These are phyloP conservation scores for Arxiozyma heterogenica DNA, from an alignment of 1,139 yeast genomes.

Conservation along the genomic window DNA sequence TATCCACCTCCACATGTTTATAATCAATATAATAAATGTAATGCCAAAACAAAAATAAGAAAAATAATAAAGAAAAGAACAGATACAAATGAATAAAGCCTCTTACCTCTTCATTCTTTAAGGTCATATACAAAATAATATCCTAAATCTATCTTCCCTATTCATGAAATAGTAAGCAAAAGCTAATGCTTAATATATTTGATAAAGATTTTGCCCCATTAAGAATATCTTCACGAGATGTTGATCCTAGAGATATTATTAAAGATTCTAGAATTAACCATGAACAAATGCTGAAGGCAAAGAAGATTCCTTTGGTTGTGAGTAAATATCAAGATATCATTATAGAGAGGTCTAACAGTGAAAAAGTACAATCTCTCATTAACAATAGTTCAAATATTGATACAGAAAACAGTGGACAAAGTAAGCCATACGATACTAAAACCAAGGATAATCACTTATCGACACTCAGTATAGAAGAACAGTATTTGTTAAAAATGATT, in stretches of 20 bases:
- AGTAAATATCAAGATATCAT: not conserved
- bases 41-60: not conserved
- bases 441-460: not conserved
- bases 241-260: conserved; percentile 16
- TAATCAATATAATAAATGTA: too few relatives aligned
- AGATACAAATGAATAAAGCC: too few relatives aligned
- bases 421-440: not conserved
- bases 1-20: too few relatives aligned
- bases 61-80: too few relatives aligned
- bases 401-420: too few relatives aligned
- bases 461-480: not conserved
- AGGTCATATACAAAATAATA: too few relatives aligned
- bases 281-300: conserved; percentile 10
- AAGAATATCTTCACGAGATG: conserved; percentile 18
- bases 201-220: conserved; percentile 22
- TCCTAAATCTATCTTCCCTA: not conserved
- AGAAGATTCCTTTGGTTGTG: conserved; percentile 1
- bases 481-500: not conserved
- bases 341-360: not conserved
- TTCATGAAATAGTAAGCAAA: not conserved
- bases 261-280: conserved; percentile 16
- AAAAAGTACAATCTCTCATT: not conserved
- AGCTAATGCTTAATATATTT: not conserved
- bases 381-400: not conserved
- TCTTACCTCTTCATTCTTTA: too few relatives aligned